Evolutionary conservation across 495 filamentous ascomycete species (phyloP).

Genomic region (Aspergillus bridgeri): DNA sequence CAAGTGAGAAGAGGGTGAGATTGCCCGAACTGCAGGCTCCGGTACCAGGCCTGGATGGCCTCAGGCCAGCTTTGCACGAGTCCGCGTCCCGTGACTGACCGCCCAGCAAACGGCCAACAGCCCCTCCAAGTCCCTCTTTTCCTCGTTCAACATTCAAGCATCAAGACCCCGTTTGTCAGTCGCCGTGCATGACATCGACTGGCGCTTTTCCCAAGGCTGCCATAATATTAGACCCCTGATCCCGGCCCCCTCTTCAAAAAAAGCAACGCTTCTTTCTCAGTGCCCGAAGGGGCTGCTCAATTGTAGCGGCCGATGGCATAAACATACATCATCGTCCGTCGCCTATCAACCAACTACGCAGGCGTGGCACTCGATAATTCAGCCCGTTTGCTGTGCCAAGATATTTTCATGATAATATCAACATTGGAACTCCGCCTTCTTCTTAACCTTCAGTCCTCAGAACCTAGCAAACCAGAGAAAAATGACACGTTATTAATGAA

Average conservation of each 20-base stretch:
- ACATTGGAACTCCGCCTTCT: background rate
- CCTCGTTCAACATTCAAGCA: background rate
- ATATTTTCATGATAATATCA: background rate
- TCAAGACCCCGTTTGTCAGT: too few species aligned
- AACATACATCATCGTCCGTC: background rate
- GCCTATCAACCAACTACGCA: background rate
- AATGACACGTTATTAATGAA: background rate
- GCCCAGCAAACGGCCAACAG: background rate
- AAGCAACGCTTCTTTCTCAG: background rate
- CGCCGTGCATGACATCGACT: background rate
- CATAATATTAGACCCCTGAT: background rate
- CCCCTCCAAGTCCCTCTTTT: constrained; percentile 1
- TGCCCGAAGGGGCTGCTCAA: constrained; percentile 4
- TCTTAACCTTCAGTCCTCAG: background rate
- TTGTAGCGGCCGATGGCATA: background rate
- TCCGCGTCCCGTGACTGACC: constrained; percentile 8
- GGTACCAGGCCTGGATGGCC: background rate
- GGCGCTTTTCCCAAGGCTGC: background rate
- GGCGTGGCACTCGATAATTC: background rate
- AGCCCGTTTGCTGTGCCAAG: background rate
- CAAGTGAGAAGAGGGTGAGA: background rate
- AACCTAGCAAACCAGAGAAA: background rate
- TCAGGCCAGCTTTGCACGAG: background rate
- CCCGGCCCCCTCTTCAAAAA: background rate
- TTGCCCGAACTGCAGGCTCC: too few species aligned